phyloP scores from a whole-genome alignment of 2,329 filamentous ascomycete genomes.

The Clarireedia paspali region DNA sequence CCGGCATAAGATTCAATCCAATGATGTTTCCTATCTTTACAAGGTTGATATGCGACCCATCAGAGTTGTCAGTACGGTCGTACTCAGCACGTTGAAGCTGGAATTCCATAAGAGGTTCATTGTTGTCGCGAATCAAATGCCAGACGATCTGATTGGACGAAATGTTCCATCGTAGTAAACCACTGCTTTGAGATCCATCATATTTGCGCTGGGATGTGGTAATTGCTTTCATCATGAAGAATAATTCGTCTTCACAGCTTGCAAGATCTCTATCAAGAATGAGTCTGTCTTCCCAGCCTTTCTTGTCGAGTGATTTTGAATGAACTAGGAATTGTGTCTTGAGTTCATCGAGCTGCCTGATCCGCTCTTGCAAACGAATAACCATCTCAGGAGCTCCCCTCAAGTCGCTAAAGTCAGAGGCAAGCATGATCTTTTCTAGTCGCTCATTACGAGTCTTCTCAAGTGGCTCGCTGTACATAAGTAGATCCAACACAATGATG shows the following conservation, averaged over 20 bases:
- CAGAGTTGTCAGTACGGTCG: conserved; percentile 91
- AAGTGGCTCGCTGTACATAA: conserved; percentile 91
- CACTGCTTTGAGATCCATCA: conserved; percentile 67
- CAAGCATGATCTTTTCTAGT: conserved; percentile 97
- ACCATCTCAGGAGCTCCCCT: conserved; percentile 92
- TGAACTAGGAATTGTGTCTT: conserved; percentile 95
- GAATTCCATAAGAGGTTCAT: conserved; percentile 84
- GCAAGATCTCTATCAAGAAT: conserved; percentile 84
- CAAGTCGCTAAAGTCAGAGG: conserved; percentile 96
- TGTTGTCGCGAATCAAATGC: conserved; percentile 84
- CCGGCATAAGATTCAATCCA: conserved; percentile 80
- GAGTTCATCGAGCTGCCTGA: conserved; percentile 90
- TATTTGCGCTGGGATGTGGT: conserved; percentile 88
- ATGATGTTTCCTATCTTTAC: conserved; percentile 83
- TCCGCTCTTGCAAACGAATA: conserved; percentile 80
- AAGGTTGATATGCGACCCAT: conserved; percentile 91
- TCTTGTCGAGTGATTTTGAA: conserved; percentile 74
- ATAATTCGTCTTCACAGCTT: conserved; percentile 89
- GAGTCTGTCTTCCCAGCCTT: conserved; percentile 86
- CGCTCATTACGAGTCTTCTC: conserved; percentile 96
- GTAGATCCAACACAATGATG: conserved; percentile 89
- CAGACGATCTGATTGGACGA: conserved; percentile 94
- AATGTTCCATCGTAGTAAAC: conserved; percentile 84
- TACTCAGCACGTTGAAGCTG: conserved; percentile 88
- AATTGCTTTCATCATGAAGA: conserved; percentile 99